Conservation (phyloP, 2,329 filamentous ascomycete species). For the Neocucurbitaria cava region DNA sequence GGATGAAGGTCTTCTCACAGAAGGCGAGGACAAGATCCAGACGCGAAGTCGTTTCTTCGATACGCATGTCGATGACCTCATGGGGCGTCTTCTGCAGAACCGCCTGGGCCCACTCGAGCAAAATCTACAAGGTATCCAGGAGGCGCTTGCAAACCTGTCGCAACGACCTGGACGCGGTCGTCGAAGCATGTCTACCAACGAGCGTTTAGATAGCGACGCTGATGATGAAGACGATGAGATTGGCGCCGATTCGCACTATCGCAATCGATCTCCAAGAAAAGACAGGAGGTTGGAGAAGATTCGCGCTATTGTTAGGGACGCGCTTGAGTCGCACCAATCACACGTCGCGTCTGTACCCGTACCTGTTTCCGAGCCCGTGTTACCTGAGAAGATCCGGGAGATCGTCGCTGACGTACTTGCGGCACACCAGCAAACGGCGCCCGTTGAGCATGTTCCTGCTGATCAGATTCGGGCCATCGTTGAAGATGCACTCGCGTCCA, state of each 20-base stretch:
- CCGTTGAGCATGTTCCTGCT: slow-evolving; percentile 51
- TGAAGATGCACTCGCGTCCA: slow-evolving; percentile 68
- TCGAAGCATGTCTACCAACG: slow-evolving; percentile 71
- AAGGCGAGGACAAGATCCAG: slow-evolving; percentile 77
- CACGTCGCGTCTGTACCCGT: slow-evolving; percentile 32
- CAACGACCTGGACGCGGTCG: slow-evolving; percentile 59
- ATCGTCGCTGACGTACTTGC: slow-evolving; percentile 68
- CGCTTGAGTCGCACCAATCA: slow-evolving; percentile 61
- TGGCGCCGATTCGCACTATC: slow-evolving; percentile 60
- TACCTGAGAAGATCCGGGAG: slow-evolving; percentile 74
- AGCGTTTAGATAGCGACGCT: slow-evolving; percentile 82
- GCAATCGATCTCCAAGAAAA: slow-evolving; percentile 77
- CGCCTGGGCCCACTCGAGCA: slow-evolving; percentile 83
- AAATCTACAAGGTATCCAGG: slow-evolving; percentile 77
- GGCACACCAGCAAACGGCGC: slow-evolving; percentile 46
- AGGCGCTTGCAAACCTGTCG: slow-evolving; percentile 68
- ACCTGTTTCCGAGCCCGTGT: slow-evolving; percentile 34
- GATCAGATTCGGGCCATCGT: slow-evolving; percentile 73
- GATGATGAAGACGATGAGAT: slow-evolving; percentile 88
- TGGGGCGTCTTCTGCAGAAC: slow-evolving; percentile 77
- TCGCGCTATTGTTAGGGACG: slow-evolving; percentile 63
- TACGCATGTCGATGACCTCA: slow-evolving; percentile 83
- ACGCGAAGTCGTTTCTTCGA: slow-evolving; percentile 89
- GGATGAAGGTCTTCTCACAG: slow-evolving; percentile 84
- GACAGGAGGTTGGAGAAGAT: slow-evolving; percentile 87